Evolutionary conservation across 805 yeast species (phyloP), one percentile per base, ranked within the genome.

Genomic region (Yamadazyma akitaensis): DNA sequence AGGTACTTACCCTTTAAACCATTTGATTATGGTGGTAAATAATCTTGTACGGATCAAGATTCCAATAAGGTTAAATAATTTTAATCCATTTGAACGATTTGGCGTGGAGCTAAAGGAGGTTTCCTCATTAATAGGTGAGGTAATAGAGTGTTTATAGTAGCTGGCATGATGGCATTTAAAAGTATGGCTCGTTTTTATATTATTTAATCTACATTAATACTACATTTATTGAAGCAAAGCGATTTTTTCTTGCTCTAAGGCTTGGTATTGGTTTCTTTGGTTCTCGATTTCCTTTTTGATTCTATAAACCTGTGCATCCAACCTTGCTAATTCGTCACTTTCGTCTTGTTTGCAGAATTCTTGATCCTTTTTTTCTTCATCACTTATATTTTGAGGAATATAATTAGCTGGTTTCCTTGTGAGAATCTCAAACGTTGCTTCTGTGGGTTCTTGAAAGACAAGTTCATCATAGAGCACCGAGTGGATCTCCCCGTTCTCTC

Each of bases 391-490:
- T 47, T 65, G 67, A 1, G 76, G 76, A 74, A 60, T 80, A 53
- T 56, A 76, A 51, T 58, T 85, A 74, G 40, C 82, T 72, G 96
- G 92, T 49, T 77, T 76, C 33, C 73, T 63, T 5, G 96, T 87
- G 58, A 92, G 73, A 4, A 82, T 69, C 54, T 85, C 88, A 67
- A 94, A 92, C 65, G 90, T 80, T 17, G 77, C 77, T 56, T 94
- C 98, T 6, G 97, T 90, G 2, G 99, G 99, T 64, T 94, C 99
- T 62, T 86, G 88, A 61, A 94, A 94, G 2, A 94, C 96, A 16
- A 94, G 69, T 61, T 94, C 99, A 60, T 94, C 99, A 58, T 85
- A 94, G 35, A 84, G 56, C 16, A 71, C 75, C 30, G 73, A 68
- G 46, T 69, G 62, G 12, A 68, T 73, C 38, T 70, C 77, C 2